These are phyloP conservation scores for Barnettozyma vustinii DNA, from an alignment of 805 yeast species.

Conservation along the genomic window DNA sequence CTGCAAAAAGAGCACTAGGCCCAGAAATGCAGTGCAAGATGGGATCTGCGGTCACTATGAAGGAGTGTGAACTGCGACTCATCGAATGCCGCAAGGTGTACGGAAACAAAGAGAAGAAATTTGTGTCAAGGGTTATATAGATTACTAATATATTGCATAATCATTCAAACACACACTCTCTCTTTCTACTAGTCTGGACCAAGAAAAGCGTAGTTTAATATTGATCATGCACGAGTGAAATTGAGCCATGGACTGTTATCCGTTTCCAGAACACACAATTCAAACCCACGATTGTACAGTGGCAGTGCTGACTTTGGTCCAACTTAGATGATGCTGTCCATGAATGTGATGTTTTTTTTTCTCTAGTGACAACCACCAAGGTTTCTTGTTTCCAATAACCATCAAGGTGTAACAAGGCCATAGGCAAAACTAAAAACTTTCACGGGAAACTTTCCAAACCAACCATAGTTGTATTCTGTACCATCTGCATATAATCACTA, in stretches of 20 bases:
- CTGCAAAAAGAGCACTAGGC: constrained; percentile 34
- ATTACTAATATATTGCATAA: constrained; percentile 59
- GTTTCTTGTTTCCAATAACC: neutral
- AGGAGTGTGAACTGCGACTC: constrained; percentile 65
- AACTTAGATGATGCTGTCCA: no score
- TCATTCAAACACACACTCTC: no score
- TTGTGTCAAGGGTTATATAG: constrained; percentile 49
- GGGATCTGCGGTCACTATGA: constrained; percentile 57
- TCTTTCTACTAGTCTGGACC: no score
- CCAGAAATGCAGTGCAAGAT: constrained; percentile 41
- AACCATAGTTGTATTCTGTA: neutral
- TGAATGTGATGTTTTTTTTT: constrained; percentile 67
- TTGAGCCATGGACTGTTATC: no score
- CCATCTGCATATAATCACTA: neutral
- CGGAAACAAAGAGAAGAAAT: constrained; percentile 11
- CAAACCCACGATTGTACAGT: no score
- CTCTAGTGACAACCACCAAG: neutral
- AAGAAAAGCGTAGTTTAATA: no score
- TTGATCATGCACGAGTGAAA: no score
- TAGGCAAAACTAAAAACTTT: neutral
- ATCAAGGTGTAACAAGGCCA: neutral
- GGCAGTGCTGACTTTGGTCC: no score
- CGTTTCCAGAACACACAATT: no score
- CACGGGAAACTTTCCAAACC: neutral
- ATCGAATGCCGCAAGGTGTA: constrained; percentile 48